Percentiles rank a stretch among this genome's conserved stretches.
Evolutionary conservation across 768 basidiomycete species (phyloP).

Genomic region (Gloeophyllum trabeum): DNA sequence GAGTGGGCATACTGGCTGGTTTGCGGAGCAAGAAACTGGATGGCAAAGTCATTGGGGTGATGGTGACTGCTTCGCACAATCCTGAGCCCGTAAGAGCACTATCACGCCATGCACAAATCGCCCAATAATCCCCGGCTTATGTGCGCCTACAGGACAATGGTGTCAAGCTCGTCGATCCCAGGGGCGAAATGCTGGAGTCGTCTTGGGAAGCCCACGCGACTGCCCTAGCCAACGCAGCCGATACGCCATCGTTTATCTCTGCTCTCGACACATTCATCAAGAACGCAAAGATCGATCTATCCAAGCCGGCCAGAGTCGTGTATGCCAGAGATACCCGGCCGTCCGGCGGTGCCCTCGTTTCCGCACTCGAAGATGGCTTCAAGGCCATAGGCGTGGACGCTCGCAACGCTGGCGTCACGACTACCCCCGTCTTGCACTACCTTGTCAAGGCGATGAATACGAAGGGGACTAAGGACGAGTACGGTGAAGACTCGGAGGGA

Average conservation of each 20-base stretch:
- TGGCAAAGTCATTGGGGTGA: constrained; percentile 89
- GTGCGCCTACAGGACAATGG: constrained; percentile 74
- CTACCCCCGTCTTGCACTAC: constrained; percentile 94
- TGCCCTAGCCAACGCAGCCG: constrained; percentile 69
- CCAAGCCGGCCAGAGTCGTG: constrained; percentile 70
- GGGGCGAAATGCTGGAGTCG: constrained; percentile 93
- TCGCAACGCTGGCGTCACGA: constrained; percentile 75
- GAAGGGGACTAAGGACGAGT: constrained; percentile 62
- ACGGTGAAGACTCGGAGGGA: constrained; percentile 70
- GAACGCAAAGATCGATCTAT: constrained; percentile 62
- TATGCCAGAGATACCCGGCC: constrained; percentile 93
- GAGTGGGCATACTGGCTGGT: constrained; percentile 83
- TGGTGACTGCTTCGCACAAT: constrained; percentile 99
- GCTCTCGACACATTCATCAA: constrained; percentile 53
- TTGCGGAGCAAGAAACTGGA: constrained; percentile 87
- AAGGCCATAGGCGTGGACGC: constrained; percentile 55
- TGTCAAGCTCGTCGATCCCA: constrained; percentile 95
- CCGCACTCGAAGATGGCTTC: constrained; percentile 77
- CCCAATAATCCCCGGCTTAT: constrained; percentile 1
- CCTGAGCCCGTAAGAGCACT: constrained; percentile 67
- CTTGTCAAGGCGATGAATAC: constrained; percentile 87
- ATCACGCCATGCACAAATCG: constrained; percentile 3
- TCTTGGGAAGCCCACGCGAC: constrained; percentile 91
- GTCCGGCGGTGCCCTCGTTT: constrained; percentile 65
- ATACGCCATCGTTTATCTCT: constrained; percentile 60